Evolutionary conservation across 2,329 filamentous ascomycete species (phyloP).

Genomic region (Claviceps purpurea): DNA sequence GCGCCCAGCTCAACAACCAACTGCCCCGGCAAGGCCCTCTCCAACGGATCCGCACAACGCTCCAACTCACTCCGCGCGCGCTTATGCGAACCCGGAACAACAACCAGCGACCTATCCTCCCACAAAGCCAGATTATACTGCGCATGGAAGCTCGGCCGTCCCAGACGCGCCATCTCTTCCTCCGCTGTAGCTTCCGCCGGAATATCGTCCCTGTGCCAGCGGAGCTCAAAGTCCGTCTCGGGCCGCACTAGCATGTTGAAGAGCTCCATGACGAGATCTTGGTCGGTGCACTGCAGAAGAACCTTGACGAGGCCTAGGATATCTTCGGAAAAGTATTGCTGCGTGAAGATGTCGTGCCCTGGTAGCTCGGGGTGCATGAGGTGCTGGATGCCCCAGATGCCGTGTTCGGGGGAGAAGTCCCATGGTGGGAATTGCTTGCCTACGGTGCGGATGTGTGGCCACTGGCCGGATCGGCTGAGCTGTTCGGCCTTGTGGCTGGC

Average conservation of each 20-base stretch:
- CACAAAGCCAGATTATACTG: slow-evolving; percentile 82
- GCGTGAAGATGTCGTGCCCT: slow-evolving; percentile 46
- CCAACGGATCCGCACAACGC: slow-evolving; percentile 53
- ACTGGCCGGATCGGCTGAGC: slow-evolving; percentile 54
- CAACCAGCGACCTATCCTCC: slow-evolving; percentile 58
- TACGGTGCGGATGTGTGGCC: slow-evolving; percentile 72
- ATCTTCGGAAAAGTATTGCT: slow-evolving; percentile 57
- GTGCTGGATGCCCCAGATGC: slow-evolving; percentile 86
- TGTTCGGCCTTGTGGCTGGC: slow-evolving; percentile 44
- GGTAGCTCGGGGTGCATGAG: slow-evolving; percentile 62
- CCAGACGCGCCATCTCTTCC: slow-evolving; percentile 52
- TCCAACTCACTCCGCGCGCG: slow-evolving; percentile 59
- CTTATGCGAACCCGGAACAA: slow-evolving; percentile 64
- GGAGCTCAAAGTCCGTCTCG: slow-evolving; percentile 54
- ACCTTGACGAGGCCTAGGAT: slow-evolving; percentile 51
- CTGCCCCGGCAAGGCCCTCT: slow-evolving; percentile 47
- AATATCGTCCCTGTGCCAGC: slow-evolving; percentile 82
- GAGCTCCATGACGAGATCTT: slow-evolving; percentile 69
- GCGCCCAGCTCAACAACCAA: slow-evolving; percentile 51
- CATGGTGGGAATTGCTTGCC: slow-evolving; percentile 89
- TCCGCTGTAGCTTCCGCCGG: slow-evolving; percentile 48
- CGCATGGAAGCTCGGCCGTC: slow-evolving; percentile 53
- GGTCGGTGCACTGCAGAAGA: slow-evolving; percentile 43
- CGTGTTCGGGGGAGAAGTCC: slow-evolving; percentile 43
- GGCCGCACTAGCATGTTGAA: slow-evolving; percentile 77